Percentiles rank a stretch among this genome's conserved stretches.
These are phyloP conservation scores for Penicillium nordicum DNA, from an alignment of 2,329 filamentous ascomycete genomes.

Conservation along the genomic window DNA sequence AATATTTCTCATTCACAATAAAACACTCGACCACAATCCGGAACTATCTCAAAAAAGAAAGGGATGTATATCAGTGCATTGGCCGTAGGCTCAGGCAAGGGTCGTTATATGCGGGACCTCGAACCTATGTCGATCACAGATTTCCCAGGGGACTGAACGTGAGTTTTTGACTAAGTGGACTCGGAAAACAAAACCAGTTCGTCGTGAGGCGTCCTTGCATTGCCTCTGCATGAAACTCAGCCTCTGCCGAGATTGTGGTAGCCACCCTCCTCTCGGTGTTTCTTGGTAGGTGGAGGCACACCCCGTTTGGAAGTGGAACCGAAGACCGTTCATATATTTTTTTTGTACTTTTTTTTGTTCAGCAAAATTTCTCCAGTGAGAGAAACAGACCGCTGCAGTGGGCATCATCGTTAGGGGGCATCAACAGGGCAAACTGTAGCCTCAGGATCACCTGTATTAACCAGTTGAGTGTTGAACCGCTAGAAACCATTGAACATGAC, in stretches of 20 bases:
- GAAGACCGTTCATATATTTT: background rate
- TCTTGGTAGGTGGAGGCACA: background rate
- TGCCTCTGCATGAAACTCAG: background rate
- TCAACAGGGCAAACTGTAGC: background rate
- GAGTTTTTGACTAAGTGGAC: background rate
- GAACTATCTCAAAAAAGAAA: background rate
- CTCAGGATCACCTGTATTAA: background rate
- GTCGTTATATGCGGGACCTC: background rate
- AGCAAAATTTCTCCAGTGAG: no score
- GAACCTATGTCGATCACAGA: background rate
- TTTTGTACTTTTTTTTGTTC: background rate
- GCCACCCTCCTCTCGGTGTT: background rate
- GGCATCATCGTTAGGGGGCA: no score
- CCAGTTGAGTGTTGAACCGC: background rate
- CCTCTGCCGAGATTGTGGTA: background rate
- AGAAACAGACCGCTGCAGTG: no score
- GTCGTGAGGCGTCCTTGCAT: background rate
- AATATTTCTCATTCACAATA: background rate
- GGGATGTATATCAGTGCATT: background rate
- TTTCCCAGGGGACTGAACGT: background rate
- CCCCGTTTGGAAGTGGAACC: background rate
- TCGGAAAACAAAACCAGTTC: background rate
- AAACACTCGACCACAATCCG: background rate
- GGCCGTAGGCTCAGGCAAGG: conserved; percentile 6
- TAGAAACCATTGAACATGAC: background rate